Evolutionary conservation across 495 filamentous ascomycete genomes (phyloP), one percentile per base, ranked within the genome.

Genomic region (Xylaria cubensis): DNA sequence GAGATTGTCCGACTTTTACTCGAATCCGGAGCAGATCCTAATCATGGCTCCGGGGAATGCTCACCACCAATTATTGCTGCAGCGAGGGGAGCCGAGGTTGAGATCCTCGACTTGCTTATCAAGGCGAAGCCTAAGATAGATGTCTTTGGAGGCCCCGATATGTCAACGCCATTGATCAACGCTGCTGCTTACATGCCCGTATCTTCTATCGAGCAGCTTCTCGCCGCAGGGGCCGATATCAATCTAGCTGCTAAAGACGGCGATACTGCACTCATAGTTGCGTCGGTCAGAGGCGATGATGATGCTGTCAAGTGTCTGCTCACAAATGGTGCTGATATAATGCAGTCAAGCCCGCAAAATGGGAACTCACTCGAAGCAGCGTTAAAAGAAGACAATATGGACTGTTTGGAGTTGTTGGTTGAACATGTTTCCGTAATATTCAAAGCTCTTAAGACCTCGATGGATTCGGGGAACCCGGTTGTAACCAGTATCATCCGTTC

Each of bases 1-100:
- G 74, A 80, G 12, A 79, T 81, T 34, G 78, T 82, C 53, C 41
- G 67, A 5, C 65, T 82, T 19, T 75, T 82, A 21, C 78, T 81
- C 36, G 74, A 78, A 6, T 73, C 76, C 41, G 68, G 72, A 19
- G 80, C 80, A 8, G 63, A 82, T 59, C 77, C 77, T 15, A 74
- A 81, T 55, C 72, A 74, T 12, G 77, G 79, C 19, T 62, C 72
- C 53, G 78, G 79, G 6, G 24, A 50, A 44, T 73, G 79, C 53
- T 64, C 71, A n/a, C 77, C 74, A 13, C 80, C 79, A n/a, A 73
- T 80, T 13, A 21, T 78, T 26, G 80, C 77, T 24, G 76, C 79
- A 0, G 50, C 79, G 21, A 72, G 74, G 10, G 70, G 74, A 1
- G 73, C 70, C 1, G 76, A 80, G 36, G 71, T 74, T 41, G 75